A percentile compares a stretch with the other conserved stretches of the same genome.
Evolutionary conservation across 108 stramenopile species (phyloP).

Genomic region (Nitzschia sp.): DNA sequence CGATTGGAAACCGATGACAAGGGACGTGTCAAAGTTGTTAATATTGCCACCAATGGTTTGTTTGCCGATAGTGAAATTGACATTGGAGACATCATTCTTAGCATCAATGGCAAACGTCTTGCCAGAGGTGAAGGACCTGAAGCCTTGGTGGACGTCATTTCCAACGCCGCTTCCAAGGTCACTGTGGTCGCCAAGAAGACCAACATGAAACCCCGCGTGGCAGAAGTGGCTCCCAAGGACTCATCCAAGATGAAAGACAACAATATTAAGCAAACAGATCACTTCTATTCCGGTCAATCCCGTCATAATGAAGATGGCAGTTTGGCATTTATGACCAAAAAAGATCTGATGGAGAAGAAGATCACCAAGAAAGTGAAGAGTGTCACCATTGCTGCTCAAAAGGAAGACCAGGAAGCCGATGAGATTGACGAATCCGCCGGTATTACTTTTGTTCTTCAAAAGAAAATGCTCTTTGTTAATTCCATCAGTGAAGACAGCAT

Average conservation of each 20-base stretch:
- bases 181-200: constrained; percentile 30
- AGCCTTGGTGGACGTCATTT: constrained; percentile 13
- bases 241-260: constrained; percentile 9
- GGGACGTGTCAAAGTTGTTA: constrained; percentile 18
- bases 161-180: constrained; percentile 17
- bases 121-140: constrained; percentile 29
- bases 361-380: constrained; percentile 1
- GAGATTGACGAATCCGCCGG: constrained; percentile 7
- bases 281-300: constrained; percentile 18
- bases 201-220: background rate
- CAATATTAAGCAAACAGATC: constrained; percentile 22
- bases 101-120: constrained; percentile 30
- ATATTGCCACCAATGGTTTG: constrained; percentile 29
- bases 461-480: constrained; percentile 11
- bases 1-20: constrained; percentile 14
- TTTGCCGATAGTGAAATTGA: constrained; percentile 29
- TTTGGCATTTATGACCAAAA: constrained; percentile 6
- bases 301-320: constrained; percentile 31
- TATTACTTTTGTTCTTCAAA: constrained; percentile 11
- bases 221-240: constrained; percentile 5
- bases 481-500: constrained; percentile 15
- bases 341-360: constrained; percentile 3
- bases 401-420: background rate
- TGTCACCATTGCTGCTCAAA: constrained; percentile 25
- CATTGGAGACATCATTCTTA: constrained; percentile 32